Conservation (phyloP, 441 rosid species). For the Gossypium gossypioides region DNA sequence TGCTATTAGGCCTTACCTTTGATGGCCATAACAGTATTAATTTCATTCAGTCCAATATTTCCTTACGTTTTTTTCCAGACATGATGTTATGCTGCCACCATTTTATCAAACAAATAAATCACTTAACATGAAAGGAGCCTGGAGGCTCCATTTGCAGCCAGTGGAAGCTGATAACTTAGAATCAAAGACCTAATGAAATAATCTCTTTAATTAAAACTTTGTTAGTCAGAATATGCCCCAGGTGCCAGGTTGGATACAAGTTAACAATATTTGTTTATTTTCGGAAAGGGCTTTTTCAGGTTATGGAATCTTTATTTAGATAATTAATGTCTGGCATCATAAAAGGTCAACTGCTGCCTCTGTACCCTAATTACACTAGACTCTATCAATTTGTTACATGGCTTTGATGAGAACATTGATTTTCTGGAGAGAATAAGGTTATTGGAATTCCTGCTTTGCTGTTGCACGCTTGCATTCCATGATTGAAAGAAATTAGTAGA, state of each 20-base stretch:
- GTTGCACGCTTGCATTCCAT: not conserved
- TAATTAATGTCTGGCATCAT: not conserved
- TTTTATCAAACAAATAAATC: not conserved
- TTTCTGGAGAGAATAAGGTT: not conserved
- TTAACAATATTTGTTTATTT: not conserved
- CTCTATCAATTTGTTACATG: not conserved
- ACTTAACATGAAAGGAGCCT: not conserved
- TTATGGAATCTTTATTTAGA: not conserved
- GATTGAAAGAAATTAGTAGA: not conserved
- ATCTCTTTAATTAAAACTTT: not conserved
- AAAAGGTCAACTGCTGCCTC: not conserved
- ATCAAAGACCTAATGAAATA: not conserved
- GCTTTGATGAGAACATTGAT: not conserved
- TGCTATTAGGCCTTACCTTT: not conserved
- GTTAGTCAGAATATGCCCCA: not conserved
- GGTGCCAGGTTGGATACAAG: not conserved
- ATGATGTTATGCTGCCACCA: not conserved
- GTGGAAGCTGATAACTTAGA: not conserved
- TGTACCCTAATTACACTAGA: not conserved
- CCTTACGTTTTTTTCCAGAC: not conserved
- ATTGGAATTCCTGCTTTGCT: not conserved
- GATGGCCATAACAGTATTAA: not conserved
- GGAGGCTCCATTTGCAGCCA: not conserved
- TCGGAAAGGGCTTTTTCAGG: not conserved
- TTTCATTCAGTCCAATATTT: not conserved